phyloP scores from a whole-genome alignment of 2,329 filamentous ascomycete species.

The Cercospora nicotianae region DNA sequence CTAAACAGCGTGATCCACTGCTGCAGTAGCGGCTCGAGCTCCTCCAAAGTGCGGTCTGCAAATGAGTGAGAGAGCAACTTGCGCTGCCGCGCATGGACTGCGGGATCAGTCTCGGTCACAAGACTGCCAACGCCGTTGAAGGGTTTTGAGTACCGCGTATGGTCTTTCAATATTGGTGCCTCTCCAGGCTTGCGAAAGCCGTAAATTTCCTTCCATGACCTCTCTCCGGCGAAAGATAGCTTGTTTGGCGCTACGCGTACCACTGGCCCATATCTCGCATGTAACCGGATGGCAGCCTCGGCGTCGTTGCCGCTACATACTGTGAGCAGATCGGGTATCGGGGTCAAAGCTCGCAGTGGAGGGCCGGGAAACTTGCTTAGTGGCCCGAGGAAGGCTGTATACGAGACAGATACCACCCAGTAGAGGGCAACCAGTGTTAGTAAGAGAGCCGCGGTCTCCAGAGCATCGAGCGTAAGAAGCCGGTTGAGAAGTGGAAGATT shows the following conservation, averaged over 20 bases:
- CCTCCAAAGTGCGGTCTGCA: conserved; percentile 30
- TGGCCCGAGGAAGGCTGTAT: conserved; percentile 15
- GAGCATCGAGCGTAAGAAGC: background rate
- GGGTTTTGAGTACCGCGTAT: background rate
- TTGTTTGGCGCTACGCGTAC: conserved; percentile 46
- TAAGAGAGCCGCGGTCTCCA: background rate
- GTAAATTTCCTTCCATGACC: conserved; percentile 31
- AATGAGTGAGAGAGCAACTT: conserved; percentile 30
- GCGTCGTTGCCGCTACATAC: background rate
- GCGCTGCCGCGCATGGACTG: conserved; percentile 25
- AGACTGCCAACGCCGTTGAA: conserved; percentile 9
- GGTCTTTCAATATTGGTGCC: conserved; percentile 22
- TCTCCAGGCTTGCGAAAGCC: conserved; percentile 24
- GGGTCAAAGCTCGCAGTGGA: background rate
- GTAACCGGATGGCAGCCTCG: conserved; percentile 25
- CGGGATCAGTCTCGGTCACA: conserved; percentile 22
- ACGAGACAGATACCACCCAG: background rate
- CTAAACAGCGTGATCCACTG: conserved; percentile 25
- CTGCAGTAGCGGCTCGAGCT: conserved; percentile 33
- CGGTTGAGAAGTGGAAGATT: background rate
- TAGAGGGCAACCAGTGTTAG: background rate
- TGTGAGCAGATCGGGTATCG: background rate
- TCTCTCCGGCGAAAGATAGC: conserved; percentile 37
- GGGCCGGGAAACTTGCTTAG: conserved; percentile 13
- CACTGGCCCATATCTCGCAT: conserved; percentile 40